Evolutionary conservation across 192 early-diverging fungal genomes (phyloP).

Genomic region (Diversispora epigaea): DNA sequence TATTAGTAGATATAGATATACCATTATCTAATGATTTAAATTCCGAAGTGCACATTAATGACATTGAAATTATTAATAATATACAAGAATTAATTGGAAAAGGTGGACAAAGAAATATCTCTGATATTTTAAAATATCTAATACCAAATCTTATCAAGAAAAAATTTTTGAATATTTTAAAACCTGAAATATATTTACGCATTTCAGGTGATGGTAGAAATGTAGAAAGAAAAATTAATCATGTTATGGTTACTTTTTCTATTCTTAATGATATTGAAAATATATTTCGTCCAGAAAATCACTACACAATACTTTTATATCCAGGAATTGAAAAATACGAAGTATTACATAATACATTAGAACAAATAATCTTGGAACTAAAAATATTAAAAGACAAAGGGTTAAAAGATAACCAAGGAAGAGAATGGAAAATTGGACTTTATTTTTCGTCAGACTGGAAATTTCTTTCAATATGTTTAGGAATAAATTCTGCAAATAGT

Average conservation of each 20-base stretch:
- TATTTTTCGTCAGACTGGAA: constrained; percentile 1
- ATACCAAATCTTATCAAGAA: neutral
- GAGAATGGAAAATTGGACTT: neutral
- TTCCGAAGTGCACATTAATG: neutral
- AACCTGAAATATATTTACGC: neutral
- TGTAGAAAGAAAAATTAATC: neutral
- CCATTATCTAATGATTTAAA: no score
- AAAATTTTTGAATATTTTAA: neutral
- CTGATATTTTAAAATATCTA: neutral
- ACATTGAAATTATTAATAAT: neutral
- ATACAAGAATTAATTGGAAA: no score
- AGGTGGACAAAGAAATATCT: neutral
- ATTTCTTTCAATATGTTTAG: neutral
- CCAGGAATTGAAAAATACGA: neutral
- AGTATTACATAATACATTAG: neutral
- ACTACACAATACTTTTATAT: constrained; percentile 7
- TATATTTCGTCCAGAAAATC: neutral
- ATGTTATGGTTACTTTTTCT: neutral
- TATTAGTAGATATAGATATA: neutral
- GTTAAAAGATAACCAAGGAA: neutral
- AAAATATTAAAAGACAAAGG: neutral
- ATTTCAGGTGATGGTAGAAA: neutral
- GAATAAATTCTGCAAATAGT: neutral
- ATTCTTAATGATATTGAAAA: constrained; percentile 2
- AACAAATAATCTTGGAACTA: neutral